Evolutionary conservation across 148 eudicot species (phyloP).

Genomic region (Amaranthus cruentus): DNA sequence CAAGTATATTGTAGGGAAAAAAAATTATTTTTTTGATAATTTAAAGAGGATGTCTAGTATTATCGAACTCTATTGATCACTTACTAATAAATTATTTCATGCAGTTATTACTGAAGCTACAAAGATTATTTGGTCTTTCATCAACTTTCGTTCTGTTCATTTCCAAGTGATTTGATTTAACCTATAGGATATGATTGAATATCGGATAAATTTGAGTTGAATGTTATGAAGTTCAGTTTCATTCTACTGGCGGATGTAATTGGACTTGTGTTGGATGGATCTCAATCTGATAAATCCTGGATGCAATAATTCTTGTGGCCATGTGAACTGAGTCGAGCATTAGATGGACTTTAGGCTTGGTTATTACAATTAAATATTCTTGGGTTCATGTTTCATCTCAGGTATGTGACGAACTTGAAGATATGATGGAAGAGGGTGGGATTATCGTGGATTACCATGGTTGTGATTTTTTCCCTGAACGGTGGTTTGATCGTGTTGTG

Average conservation of each 20-base stretch:
- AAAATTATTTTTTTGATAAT: too few relatives aligned
- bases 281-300: not conserved
- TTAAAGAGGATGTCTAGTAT: too few relatives aligned
- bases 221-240: too few relatives aligned
- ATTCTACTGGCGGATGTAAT: not conserved
- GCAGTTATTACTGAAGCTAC: too few relatives aligned
- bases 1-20: too few relatives aligned
- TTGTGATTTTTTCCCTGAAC: slow-evolving; percentile 95
- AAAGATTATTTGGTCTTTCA: too few relatives aligned
- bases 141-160: too few relatives aligned
- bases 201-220: too few relatives aligned
- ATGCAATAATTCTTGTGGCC: not conserved
- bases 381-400: slow-evolving; percentile 12
- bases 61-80: too few relatives aligned
- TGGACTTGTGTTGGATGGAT: not conserved
- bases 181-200: too few relatives aligned
- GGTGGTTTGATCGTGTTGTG: slow-evolving; percentile 86
- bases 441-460: slow-evolving; percentile 89
- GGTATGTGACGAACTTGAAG: slow-evolving; percentile 98
- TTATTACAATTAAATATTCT: not conserved
- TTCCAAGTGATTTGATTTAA: too few relatives aligned
- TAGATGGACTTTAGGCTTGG: not conserved
- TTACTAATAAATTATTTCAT: too few relatives aligned
- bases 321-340: not conserved
- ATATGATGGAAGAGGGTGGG: slow-evolving; percentile 83